Percentiles rank a stretch among this genome's conserved stretches.
Conservation (phyloP, 116 monocot genomes). For the Trichopus zeylanicus region DNA sequence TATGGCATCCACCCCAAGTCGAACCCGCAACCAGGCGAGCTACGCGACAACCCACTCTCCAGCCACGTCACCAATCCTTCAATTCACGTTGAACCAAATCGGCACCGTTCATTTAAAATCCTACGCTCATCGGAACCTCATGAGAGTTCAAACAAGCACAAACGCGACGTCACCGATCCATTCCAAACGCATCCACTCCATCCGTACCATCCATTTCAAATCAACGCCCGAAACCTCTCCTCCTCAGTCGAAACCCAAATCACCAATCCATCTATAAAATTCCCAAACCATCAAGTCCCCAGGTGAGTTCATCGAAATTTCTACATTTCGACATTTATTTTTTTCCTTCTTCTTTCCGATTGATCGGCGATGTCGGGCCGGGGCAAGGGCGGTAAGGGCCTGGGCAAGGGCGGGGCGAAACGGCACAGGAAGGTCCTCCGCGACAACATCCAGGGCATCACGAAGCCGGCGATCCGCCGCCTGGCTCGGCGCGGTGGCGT, state of each 20-base stretch:
- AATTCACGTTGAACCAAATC: no score
- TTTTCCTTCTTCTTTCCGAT: background rate
- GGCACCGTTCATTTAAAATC: background rate
- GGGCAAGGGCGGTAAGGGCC: conserved; percentile 83
- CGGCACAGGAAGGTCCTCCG: conserved; percentile 89
- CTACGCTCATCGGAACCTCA: background rate
- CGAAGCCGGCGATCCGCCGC: conserved; percentile 85
- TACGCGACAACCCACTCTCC: no score
- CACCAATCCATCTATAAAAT: no score
- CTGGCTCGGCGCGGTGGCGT: conserved; percentile 84
- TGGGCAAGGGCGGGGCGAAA: conserved; percentile 86
- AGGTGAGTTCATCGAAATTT: background rate
- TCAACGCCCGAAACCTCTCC: no score
- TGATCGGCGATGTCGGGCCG: conserved; percentile 45
- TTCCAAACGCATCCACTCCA: no score
- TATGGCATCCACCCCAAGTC: no score
- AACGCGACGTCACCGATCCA: conserved; percentile 1
- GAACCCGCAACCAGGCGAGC: no score
- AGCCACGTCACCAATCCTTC: no score
- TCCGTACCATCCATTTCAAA: no score
- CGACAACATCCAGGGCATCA: conserved; percentile 97
- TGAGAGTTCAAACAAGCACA: background rate
- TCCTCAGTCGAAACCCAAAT: no score
- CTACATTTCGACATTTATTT: background rate
- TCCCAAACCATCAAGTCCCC: no score